Conservation (phyloP, 2,329 filamentous ascomycete species). For the Penicillium sp. region DNA sequence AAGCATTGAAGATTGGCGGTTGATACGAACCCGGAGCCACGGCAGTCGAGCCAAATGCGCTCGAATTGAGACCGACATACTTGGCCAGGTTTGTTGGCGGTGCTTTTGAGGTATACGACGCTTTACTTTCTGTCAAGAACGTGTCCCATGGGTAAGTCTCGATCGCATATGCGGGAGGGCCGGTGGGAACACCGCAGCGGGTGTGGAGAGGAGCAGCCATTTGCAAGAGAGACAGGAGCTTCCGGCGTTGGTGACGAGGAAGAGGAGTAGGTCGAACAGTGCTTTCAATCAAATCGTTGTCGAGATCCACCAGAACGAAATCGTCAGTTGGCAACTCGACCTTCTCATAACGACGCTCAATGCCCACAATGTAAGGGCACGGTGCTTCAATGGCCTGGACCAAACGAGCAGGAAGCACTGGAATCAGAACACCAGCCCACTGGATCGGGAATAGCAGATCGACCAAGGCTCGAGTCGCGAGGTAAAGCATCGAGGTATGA, state of each 20-base stretch:
- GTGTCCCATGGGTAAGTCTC: constrained; percentile 89
- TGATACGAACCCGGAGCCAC: constrained; percentile 50
- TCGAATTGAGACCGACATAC: constrained; percentile 84
- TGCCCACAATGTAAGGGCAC: constrained; percentile 94
- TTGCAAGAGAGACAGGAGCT: constrained; percentile 82
- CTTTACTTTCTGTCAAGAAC: constrained; percentile 79
- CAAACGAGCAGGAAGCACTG: constrained; percentile 78
- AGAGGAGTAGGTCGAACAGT: constrained; percentile 71
- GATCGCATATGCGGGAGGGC: constrained; percentile 85
- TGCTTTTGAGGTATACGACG: constrained; percentile 70
- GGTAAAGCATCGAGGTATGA: constrained; percentile 91
- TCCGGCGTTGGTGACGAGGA: constrained; percentile 82
- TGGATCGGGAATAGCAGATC: constrained; percentile 84
- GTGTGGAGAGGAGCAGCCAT: constrained; percentile 84
- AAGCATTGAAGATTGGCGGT: constrained; percentile 82
- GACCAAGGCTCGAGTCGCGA: constrained; percentile 81
- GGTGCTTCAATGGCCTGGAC: constrained; percentile 89
- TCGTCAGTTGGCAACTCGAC: constrained; percentile 78
- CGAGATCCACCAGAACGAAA: constrained; percentile 89
- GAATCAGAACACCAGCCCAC: constrained; percentile 93
- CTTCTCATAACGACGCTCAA: constrained; percentile 75
- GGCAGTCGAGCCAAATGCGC: constrained; percentile 68
- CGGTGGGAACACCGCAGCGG: constrained; percentile 78
- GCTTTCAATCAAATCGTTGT: constrained; percentile 83
- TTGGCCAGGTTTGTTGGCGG: constrained; percentile 70